Evolutionary conservation across 31 red algal species (phyloP).

Genomic region (Bonnemaisonia californica): DNA sequence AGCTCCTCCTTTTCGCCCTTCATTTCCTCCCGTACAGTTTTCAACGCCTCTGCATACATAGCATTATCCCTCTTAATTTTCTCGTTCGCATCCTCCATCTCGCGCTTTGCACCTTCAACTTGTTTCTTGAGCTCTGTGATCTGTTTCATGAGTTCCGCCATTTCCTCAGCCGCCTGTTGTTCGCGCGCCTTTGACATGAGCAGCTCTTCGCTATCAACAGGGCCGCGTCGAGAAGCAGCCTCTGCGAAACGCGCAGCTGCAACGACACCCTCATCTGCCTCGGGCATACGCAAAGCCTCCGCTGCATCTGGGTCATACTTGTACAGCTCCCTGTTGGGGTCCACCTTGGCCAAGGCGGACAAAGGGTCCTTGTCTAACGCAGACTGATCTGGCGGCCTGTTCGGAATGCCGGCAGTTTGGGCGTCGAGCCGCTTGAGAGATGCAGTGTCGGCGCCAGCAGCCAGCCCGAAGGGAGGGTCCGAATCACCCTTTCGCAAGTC

Average conservation of each 20-base stretch:
- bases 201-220: constrained; percentile 3
- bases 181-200: background rate
- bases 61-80: constrained; percentile 14
- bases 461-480: background rate
- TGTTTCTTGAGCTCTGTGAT: background rate
- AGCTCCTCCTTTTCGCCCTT: constrained; percentile 59
- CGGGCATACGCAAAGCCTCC: background rate
- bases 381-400: background rate
- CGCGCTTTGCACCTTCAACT: constrained; percentile 7
- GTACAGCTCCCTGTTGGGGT: background rate
- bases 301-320: background rate
- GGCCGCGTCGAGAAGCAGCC: background rate
- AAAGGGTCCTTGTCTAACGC: background rate
- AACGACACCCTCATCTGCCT: background rate
- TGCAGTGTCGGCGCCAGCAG: background rate
- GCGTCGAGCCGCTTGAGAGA: background rate
- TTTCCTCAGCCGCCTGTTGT: background rate
- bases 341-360: background rate
- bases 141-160: background rate
- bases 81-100: background rate
- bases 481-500: background rate
- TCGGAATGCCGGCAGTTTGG: background rate
- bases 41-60: constrained; percentile 19
- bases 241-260: background rate
- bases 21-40: constrained; percentile 34